Base-by-base conservation (phyloP, 179 eudicot genomes). In the Spergularia azorica region DNA sequence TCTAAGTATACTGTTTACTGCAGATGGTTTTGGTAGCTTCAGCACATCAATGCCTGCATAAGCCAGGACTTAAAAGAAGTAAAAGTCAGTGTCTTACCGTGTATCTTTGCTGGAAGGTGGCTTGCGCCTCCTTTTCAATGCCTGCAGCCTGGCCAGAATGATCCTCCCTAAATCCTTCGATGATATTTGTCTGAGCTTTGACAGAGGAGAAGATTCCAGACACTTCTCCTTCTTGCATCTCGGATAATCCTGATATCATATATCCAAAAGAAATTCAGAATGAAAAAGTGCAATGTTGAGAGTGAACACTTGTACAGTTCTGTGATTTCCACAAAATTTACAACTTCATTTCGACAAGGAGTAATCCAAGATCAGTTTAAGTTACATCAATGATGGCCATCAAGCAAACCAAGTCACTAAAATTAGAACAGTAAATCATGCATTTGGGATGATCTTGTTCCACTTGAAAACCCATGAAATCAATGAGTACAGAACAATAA, bases 51-150 rank as follows among this genome's bases (percentile, higher is more conserved):
- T 43, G 5, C 6, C 48, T 4, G 8, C 48, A 43, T 43, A 43
- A 4, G 48, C 48, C 48, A 6, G 48, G 5, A 43, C 48, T 43
- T 43, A 43, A 26, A 26, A 26, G 32, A 26, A 26, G 32, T n/a
- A n/a, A n/a, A 8, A 6, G 3, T 39, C 63, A 48, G 32, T 60
- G 46, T 14, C 14, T 67, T 85, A 96, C 99, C 99, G 82, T 86
- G 77, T 85, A 94, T 85, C 88, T 81, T 80, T 89, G 90, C 83
- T 87, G 86, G 85, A 96, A 96, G 18, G 97, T 92, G 52, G 88
- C 84, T 20, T 67, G 74, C 65, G 98, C 88, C 75, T 90, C 87
- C 66, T 84, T 83, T 73, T 92, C 93, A 59, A 96, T 90, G 55
- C 85, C 72, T 63, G 77, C 79, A 65, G 83, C 84, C 65, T 92